Conservation (phyloP, 352 stramenopile genomes). For the Globisporangium uncinulatum region DNA sequence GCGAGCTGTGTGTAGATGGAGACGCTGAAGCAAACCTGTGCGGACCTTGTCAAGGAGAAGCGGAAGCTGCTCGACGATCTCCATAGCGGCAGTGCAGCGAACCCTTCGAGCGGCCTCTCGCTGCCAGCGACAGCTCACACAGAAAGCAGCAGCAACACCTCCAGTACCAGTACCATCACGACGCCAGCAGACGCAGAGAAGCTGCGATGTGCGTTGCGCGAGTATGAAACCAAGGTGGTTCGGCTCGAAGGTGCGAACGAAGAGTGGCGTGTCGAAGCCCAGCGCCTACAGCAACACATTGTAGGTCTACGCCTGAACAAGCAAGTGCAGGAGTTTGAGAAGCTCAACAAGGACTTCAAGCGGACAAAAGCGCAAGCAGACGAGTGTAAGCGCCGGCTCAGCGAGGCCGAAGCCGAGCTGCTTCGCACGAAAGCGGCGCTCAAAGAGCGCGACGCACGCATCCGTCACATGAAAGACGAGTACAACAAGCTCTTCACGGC, state of each 20-base stretch:
- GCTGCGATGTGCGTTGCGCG: constrained; percentile 39
- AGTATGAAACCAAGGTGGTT: constrained; percentile 45
- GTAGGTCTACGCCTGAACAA: constrained; percentile 40
- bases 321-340: constrained; percentile 36
- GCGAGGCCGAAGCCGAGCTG: constrained; percentile 42
- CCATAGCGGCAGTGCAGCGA: neutral
- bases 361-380: constrained; percentile 22
- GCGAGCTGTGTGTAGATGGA: constrained; percentile 10
- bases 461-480: constrained; percentile 61
- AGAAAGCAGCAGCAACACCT: neutral
- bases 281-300: constrained; percentile 53
- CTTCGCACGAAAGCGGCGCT: constrained; percentile 38
- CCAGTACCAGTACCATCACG: neutral
- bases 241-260: constrained; percentile 35
- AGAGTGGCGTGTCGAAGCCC: constrained; percentile 30
- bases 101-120: neutral
- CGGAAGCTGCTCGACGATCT: constrained; percentile 22
- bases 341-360: constrained; percentile 48
- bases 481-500: constrained; percentile 67
- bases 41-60: constrained; percentile 17
- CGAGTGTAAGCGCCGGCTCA: constrained; percentile 21
- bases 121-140: neutral
- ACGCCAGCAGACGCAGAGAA: constrained; percentile 44
- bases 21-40: constrained; percentile 15
- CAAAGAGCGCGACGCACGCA: constrained; percentile 45